phyloP scores from a whole-genome alignment of 148 eudicot species.

The Suaeda aralocaspica region DNA sequence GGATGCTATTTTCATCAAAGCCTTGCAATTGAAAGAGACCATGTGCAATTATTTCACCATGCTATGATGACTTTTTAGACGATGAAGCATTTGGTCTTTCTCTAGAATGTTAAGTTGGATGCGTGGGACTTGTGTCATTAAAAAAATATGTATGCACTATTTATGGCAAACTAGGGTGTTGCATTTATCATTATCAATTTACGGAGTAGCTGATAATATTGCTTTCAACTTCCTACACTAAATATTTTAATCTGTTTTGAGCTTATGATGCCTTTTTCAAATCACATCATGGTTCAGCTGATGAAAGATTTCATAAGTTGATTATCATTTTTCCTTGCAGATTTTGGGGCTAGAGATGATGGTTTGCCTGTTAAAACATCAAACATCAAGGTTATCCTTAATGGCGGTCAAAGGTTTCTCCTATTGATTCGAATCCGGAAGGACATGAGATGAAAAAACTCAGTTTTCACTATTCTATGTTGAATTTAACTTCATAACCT shows the following conservation, averaged over 20 bases:
- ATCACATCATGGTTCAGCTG: not conserved
- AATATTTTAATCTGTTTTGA: not conserved
- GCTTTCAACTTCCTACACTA: conserved; percentile 3
- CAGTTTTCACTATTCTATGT: not conserved
- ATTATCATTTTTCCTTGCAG: conserved; percentile 30
- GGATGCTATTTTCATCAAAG: not conserved
- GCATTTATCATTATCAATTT: no score
- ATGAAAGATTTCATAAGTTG: conserved; percentile 2
- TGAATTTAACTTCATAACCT: not conserved
- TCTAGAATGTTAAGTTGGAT: no score
- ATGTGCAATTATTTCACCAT: not conserved
- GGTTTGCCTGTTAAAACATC: conserved; percentile 63
- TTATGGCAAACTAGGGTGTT: not conserved
- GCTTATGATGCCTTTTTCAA: conserved; percentile 8
- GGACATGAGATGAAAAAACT: not conserved
- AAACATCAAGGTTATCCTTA: conserved; percentile 71
- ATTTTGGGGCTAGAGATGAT: conserved; percentile 43
- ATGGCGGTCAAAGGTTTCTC: conserved; percentile 84
- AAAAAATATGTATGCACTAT: no score
- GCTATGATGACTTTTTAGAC: not conserved
- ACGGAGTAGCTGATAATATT: not conserved
- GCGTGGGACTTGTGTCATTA: not conserved
- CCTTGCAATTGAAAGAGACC: not conserved
- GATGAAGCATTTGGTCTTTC: not conserved
- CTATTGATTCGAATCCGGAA: conserved; percentile 53